phyloP scores from a whole-genome alignment of 2,329 filamentous ascomycete genomes.

The Chaetomium strumarium region DNA sequence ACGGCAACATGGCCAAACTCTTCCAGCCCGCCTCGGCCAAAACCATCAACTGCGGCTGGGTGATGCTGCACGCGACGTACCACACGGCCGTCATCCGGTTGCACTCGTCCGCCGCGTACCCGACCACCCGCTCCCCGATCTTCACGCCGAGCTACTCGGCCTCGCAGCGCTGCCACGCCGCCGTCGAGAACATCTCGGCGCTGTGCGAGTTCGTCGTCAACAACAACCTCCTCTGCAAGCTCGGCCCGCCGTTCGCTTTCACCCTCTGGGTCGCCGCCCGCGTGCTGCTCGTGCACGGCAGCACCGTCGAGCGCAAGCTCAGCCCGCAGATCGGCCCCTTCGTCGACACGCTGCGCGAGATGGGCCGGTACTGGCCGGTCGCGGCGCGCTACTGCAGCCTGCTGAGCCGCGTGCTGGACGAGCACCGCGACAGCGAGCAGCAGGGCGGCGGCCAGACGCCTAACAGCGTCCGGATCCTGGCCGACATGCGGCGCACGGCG shows the following conservation, averaged over 20 bases:
- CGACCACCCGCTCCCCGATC: slow-evolving; percentile 78
- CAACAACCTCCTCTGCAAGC: slow-evolving; percentile 67
- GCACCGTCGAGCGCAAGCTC: slow-evolving; percentile 78
- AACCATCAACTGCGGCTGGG: slow-evolving; percentile 72
- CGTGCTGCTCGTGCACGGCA: slow-evolving; percentile 81
- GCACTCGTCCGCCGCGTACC: slow-evolving; percentile 88
- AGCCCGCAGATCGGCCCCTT: slow-evolving; percentile 75
- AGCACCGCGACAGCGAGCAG: slow-evolving; percentile 73
- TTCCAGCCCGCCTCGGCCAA: slow-evolving; percentile 65
- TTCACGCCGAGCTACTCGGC: slow-evolving; percentile 87
- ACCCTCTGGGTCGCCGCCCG: slow-evolving; percentile 88
- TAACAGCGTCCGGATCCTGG: slow-evolving; percentile 76
- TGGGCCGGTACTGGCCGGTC: slow-evolving; percentile 82
- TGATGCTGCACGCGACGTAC: slow-evolving; percentile 87
- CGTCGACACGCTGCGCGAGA: slow-evolving; percentile 71
- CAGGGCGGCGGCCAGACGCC: slow-evolving; percentile 71
- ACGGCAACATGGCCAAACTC: slow-evolving; percentile 74
- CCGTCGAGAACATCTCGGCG: slow-evolving; percentile 75
- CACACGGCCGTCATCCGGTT: slow-evolving; percentile 85
- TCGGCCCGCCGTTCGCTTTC: slow-evolving; percentile 88
- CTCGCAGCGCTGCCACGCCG: slow-evolving; percentile 72
- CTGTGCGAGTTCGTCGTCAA: slow-evolving; percentile 73
- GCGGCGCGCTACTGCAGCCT: slow-evolving; percentile 75
- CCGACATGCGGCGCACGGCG: slow-evolving; percentile 85
- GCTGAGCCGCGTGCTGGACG: slow-evolving; percentile 76